phyloP scores from a whole-genome alignment of 768 basidiomycete genomes.

The Sarcomyxa edulis region DNA sequence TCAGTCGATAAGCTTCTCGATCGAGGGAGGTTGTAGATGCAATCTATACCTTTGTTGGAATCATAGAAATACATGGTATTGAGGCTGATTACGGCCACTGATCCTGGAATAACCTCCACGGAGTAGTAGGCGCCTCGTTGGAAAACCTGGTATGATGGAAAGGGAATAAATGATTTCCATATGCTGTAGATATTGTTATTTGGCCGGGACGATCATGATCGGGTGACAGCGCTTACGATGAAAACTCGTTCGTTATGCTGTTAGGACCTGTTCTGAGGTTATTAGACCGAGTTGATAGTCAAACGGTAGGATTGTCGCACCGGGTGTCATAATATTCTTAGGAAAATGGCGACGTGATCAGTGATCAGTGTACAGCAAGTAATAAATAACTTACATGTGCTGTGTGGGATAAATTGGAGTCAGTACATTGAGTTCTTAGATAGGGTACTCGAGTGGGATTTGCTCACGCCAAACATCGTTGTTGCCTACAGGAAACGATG shows the following conservation, averaged over 20 bases:
- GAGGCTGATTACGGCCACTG: slow-evolving; percentile 74
- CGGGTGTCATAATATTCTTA: slow-evolving; percentile 65
- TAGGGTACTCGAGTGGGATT: not conserved
- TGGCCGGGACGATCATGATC: slow-evolving; percentile 9
- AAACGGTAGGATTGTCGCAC: slow-evolving; percentile 28
- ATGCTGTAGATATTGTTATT: slow-evolving; percentile 44
- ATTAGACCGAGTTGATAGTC: not conserved
- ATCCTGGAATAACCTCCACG: slow-evolving; percentile 70
- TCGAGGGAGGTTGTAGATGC: slow-evolving; percentile 1
- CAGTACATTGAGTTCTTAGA: slow-evolving; percentile 4
- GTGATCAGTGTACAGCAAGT: slow-evolving; percentile 8
- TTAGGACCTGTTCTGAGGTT: slow-evolving; percentile 48
- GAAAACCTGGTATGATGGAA: slow-evolving; percentile 74
- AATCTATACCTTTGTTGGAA: slow-evolving; percentile 68
- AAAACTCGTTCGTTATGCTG: slow-evolving; percentile 60
- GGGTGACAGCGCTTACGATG: slow-evolving; percentile 43
- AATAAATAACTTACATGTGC: slow-evolving; percentile 47
- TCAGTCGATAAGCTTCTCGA: slow-evolving; percentile 10
- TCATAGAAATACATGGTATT: slow-evolving; percentile 93
- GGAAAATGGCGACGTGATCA: slow-evolving; percentile 11
- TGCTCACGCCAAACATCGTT: slow-evolving; percentile 87
- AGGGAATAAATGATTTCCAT: slow-evolving; percentile 79
- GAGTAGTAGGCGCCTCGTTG: slow-evolving; percentile 85
- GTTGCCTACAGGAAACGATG: slow-evolving; percentile 57
- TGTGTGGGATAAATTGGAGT: slow-evolving; percentile 19